phyloP scores from a whole-genome alignment of 192 early-diverging fungal genomes.

The Coemansia sp. region DNA sequence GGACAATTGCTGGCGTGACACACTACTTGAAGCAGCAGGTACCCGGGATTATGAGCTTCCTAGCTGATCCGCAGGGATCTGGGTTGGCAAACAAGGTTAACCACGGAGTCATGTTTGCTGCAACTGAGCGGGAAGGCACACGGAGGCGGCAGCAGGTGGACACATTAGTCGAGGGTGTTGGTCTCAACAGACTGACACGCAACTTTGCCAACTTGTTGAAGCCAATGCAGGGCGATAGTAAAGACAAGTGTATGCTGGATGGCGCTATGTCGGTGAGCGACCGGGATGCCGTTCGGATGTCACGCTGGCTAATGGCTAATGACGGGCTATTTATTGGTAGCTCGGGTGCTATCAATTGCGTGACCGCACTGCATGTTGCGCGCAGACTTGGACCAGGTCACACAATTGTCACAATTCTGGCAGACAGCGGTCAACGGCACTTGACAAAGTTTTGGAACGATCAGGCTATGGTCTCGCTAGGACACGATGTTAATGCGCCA shows the following conservation, averaged over 20 bases:
- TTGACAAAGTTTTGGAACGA: slow-evolving; percentile 91
- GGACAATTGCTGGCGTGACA: slow-evolving; percentile 88
- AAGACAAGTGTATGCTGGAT: slow-evolving; percentile 57
- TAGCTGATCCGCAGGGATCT: slow-evolving; percentile 92
- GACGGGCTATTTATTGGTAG: slow-evolving; percentile 82
- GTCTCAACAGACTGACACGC: slow-evolving; percentile 87
- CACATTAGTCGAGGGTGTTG: slow-evolving; percentile 94
- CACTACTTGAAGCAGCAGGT: slow-evolving; percentile 72
- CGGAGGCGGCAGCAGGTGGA: slow-evolving; percentile 95
- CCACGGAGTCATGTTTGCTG: slow-evolving; percentile 87
- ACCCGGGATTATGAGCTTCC: slow-evolving; percentile 61
- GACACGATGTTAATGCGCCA: slow-evolving; percentile 11
- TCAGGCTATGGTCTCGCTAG: slow-evolving; percentile 22
- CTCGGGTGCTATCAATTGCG: slow-evolving; percentile 89
- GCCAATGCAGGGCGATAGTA: background rate
- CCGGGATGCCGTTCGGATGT: slow-evolving; percentile 86
- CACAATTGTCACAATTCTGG: slow-evolving; percentile 86
- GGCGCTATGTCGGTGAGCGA: slow-evolving; percentile 84
- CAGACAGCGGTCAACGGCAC: slow-evolving; percentile 88
- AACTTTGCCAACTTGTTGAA: slow-evolving; percentile 64
- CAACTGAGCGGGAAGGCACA: slow-evolving; percentile 83
- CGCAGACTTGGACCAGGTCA: slow-evolving; percentile 80
- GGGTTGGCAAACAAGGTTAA: slow-evolving; percentile 90
- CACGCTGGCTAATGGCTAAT: slow-evolving; percentile 68
- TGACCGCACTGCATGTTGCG: slow-evolving; percentile 80